Conservation (phyloP, 2,329 filamentous ascomycete genomes). For the Aspergillus sp. region DNA sequence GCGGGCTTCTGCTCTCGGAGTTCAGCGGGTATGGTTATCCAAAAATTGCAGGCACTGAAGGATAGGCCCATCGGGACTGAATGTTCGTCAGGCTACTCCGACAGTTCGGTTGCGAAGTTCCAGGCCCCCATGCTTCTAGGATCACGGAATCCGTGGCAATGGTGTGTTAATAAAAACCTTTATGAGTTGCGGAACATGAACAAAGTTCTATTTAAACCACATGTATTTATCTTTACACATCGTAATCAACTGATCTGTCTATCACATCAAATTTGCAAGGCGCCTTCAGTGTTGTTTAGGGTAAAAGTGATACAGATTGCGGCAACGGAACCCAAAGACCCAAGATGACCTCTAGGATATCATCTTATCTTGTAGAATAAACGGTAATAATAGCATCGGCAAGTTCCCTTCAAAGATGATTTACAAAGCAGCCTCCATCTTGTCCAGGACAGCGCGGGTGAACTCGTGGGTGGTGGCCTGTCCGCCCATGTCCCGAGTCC, state of each 20-base stretch:
- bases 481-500: slow-evolving; percentile 96
- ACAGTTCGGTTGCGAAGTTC: neutral
- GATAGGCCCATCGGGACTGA: neutral
- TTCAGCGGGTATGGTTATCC: neutral
- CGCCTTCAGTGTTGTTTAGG: slow-evolving; percentile 24
- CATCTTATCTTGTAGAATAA: slow-evolving; percentile 24
- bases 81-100: neutral
- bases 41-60: neutral
- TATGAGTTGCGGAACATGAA: slow-evolving; percentile 1
- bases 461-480: slow-evolving; percentile 88
- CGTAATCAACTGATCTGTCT: slow-evolving; percentile 12
- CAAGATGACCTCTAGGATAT: slow-evolving; percentile 13
- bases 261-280: slow-evolving; percentile 18
- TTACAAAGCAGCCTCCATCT: slow-evolving; percentile 79
- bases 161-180: neutral
- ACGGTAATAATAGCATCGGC: slow-evolving; percentile 13
- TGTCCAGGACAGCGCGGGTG: slow-evolving; percentile 87
- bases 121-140: neutral
- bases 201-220: slow-evolving; percentile 11
- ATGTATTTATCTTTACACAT: slow-evolving; percentile 19
- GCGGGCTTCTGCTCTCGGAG: neutral
- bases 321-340: slow-evolving; percentile 16
- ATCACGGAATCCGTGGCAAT: neutral
- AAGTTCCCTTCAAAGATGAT: slow-evolving; percentile 16
- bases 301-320: slow-evolving; percentile 31